A percentile compares a stretch with the other conserved stretches of the same genome.
phyloP scores from a whole-genome alignment of 441 rosid species.

The Jatropha podagrica region DNA sequence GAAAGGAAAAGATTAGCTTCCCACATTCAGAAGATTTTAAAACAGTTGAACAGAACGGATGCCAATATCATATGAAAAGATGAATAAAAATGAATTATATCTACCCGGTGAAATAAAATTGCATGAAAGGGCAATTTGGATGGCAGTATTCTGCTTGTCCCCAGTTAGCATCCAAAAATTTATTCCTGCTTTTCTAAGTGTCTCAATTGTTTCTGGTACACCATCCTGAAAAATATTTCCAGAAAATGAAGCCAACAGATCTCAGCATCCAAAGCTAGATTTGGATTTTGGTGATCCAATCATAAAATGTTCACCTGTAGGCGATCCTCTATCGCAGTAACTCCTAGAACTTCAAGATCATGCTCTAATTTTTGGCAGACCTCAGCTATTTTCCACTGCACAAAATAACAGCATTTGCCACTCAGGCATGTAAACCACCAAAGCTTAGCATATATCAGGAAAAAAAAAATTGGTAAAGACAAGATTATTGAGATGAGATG shows the following conservation, averaged over 20 bases:
- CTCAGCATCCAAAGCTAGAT: slow-evolving; percentile 8
- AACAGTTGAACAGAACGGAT: not conserved
- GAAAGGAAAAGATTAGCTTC: slow-evolving; percentile 1
- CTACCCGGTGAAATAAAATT: slow-evolving; percentile 61
- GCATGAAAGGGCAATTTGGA: slow-evolving; percentile 79
- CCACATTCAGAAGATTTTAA: not conserved
- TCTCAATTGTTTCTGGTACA: slow-evolving; percentile 79
- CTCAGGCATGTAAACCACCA: slow-evolving; percentile 26
- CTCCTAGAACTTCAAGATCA: slow-evolving; percentile 91
- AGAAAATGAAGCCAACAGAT: slow-evolving; percentile 2
- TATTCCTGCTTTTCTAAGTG: slow-evolving; percentile 78
- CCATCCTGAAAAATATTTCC: slow-evolving; percentile 44
- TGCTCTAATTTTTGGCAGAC: slow-evolving; percentile 90
- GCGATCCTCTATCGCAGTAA: slow-evolving; percentile 97
- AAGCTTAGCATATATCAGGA: not conserved
- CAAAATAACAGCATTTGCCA: slow-evolving; percentile 26
- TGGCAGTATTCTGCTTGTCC: slow-evolving; percentile 80
- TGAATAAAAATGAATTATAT: slow-evolving; percentile 1
- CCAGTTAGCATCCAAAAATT: slow-evolving; percentile 89
- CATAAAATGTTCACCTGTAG: slow-evolving; percentile 62
- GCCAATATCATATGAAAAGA: not conserved
- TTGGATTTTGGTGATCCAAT: slow-evolving; percentile 23
- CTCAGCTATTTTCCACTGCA: slow-evolving; percentile 99
- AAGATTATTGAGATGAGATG: slow-evolving; percentile 8
- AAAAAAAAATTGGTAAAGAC: slow-evolving; percentile 2